These are phyloP conservation scores for Tuber calosporum DNA, from an alignment of 495 filamentous ascomycete genomes.

Conservation along the genomic window DNA sequence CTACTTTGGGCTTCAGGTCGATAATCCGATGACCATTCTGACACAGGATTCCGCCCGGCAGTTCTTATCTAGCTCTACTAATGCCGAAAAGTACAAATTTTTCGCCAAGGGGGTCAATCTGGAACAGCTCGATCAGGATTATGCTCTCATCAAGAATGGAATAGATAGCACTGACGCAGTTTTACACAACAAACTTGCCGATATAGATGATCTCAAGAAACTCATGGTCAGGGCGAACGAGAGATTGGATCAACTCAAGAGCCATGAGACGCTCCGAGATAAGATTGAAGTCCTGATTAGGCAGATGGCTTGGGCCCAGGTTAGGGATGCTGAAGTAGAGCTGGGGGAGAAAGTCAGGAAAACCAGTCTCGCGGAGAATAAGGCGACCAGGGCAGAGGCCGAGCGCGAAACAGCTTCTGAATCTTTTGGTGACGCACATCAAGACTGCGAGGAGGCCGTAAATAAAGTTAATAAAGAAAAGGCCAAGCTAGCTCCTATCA, in stretches of 20 bases:
- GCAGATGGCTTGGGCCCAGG: slow-evolving; percentile 69
- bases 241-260: slow-evolving; percentile 49
- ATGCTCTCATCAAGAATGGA: slow-evolving; percentile 64
- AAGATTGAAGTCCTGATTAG: slow-evolving; percentile 49
- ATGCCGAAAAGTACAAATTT: slow-evolving; percentile 86
- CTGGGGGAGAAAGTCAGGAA: slow-evolving; percentile 16
- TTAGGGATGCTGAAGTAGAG: slow-evolving; percentile 49
- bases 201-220: slow-evolving; percentile 46
- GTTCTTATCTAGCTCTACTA: slow-evolving; percentile 77
- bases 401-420: slow-evolving; percentile 35
- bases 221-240: slow-evolving; percentile 44
- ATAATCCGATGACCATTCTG: slow-evolving; percentile 96
- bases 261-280: slow-evolving; percentile 52
- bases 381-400: slow-evolving; percentile 39
- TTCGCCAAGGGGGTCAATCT: slow-evolving; percentile 94
- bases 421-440: slow-evolving; percentile 36
- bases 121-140: slow-evolving; percentile 86
- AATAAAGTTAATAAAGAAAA: slow-evolving; percentile 23
- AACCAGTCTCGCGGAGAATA: slow-evolving; percentile 38
- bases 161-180: slow-evolving; percentile 64
- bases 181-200: slow-evolving; percentile 46
- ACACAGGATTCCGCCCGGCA: slow-evolving; percentile 92
- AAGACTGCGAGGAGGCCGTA: slow-evolving; percentile 22
- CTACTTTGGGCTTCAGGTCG: slow-evolving; percentile 85
- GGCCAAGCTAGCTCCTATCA: slow-evolving; percentile 38